Evolutionary conservation across 2,329 filamentous ascomycete genomes (phyloP).

Genomic region (Colletotrichum zoysiae): DNA sequence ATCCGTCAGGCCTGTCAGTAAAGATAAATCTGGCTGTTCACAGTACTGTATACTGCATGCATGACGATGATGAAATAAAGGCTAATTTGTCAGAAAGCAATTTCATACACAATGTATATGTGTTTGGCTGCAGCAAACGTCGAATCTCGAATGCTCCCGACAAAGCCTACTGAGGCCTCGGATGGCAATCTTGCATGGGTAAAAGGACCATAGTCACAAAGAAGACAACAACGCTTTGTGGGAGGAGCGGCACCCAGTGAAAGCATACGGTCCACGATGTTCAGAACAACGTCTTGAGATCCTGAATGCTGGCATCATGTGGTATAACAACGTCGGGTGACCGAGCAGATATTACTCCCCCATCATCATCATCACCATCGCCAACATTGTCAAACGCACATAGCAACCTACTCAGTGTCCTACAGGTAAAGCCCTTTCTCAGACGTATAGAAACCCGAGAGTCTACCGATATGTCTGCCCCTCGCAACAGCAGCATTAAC

Average conservation of each 20-base stretch:
- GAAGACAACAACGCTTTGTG: neutral
- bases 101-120: neutral
- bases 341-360: neutral
- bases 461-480: neutral
- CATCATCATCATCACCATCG: neutral
- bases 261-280: neutral
- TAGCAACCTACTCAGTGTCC: neutral
- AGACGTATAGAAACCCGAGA: neutral
- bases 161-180: neutral
- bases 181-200: neutral
- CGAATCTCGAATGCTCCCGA: neutral
- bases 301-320: fast-evolving
- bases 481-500: neutral
- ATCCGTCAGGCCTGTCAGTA: too few relatives aligned
- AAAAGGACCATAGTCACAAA: neutral
- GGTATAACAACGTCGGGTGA: too few relatives aligned
- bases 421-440: neutral
- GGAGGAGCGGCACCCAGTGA: neutral
- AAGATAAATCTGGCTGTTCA: neutral
- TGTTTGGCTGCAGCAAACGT: neutral
- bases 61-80: neutral
- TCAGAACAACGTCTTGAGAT: neutral
- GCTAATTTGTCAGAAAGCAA: fast-evolving
- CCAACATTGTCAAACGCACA: neutral
- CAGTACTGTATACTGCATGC: neutral